A percentile compares a stretch with the other conserved stretches of the same genome.
These are phyloP conservation scores for Cordyceps farinosa DNA, from an alignment of 2,329 filamentous ascomycete genomes.

Conservation along the genomic window DNA sequence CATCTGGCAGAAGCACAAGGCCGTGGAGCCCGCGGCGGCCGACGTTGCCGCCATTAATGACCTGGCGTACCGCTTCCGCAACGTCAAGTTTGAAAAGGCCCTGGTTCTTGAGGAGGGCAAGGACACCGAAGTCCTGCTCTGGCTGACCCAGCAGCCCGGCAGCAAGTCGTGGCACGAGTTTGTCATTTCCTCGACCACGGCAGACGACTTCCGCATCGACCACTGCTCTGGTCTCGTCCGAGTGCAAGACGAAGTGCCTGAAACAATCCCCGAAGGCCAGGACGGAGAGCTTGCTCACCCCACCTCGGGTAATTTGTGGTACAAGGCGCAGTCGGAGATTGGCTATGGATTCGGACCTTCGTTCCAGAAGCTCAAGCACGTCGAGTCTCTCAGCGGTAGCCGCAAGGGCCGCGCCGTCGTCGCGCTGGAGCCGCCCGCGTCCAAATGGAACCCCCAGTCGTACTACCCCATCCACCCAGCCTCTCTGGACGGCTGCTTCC, in stretches of 20 bases:
- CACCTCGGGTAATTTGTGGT: not conserved
- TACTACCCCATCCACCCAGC: slow-evolving; percentile 34
- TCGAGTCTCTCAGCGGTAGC: slow-evolving; percentile 6
- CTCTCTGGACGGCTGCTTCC: slow-evolving; percentile 31
- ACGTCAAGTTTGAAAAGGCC: slow-evolving; percentile 14
- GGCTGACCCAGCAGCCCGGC: not conserved
- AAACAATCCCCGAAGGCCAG: not conserved
- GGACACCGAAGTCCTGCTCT: not conserved
- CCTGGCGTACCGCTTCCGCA: slow-evolving; percentile 7
- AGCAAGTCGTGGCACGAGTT: slow-evolving; percentile 4
- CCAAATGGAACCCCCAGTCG: slow-evolving; percentile 14
- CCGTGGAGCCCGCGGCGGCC: not conserved
- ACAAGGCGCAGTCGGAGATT: slow-evolving; percentile 6
- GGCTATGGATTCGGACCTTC: slow-evolving; percentile 8
- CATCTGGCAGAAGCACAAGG: slow-evolving; percentile 22
- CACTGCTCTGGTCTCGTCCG: not conserved
- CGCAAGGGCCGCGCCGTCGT: not conserved
- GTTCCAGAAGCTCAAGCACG: slow-evolving; percentile 9
- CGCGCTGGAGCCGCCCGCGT: not conserved
- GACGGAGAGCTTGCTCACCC: not conserved
- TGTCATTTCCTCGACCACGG: not conserved
- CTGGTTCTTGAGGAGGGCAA: not conserved
- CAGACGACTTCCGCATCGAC: slow-evolving; percentile 4
- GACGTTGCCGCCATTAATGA: slow-evolving; percentile 1
- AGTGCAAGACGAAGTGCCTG: not conserved